Evolutionary conservation across 2,329 filamentous ascomycete species (phyloP), one percentile per base, ranked within the genome.

Genomic region (Stagonosporopsis vannaccii): DNA sequence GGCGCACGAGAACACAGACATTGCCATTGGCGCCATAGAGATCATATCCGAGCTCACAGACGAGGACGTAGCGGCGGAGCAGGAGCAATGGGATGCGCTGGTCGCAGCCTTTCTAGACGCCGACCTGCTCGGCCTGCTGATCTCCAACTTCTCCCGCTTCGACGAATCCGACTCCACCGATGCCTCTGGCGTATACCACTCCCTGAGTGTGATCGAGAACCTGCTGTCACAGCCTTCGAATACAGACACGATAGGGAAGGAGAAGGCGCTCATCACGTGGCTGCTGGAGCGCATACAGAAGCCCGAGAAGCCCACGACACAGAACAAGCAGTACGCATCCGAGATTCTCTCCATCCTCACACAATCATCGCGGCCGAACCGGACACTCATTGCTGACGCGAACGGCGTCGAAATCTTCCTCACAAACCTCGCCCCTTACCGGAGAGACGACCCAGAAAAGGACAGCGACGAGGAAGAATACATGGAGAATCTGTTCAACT

Each of bases 1-100:
- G 44, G 89, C 94, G 15, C 95, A 99, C 74, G 95, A 99, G 68
- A 99, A 99, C 74, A 94, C 93, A 0, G 95, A 99, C 71, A 96
- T 99, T 62, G 92, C 95, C 11, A 96, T 98, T 67, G 91, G 90
- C 61, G 91, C 90, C 0, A 88, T 97, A 45, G 90, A 98, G 78
- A 90, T 97, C 42, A 86, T 99, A 46, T 88, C 87, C 52, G 95
- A 99, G 78, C 80, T 98, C 64, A 96, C 92, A 13, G 95, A 98
- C 68, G 93, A 99, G 72, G 94, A 98, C 70, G 91, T 97, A 2
- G 84, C 88, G 37, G 91, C 90, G 2, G 87, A 89, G 57, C 88
- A 92, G 66, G 86, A 86, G 51, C 87, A 97, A 68, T 97, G 93
- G 92, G 86, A 90, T 58, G 81, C 78, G 1, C 78, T 99, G 8